Evolutionary conservation across 352 stramenopile species (phyloP).

Genomic region (Phytopythium cucurbitacearum): DNA sequence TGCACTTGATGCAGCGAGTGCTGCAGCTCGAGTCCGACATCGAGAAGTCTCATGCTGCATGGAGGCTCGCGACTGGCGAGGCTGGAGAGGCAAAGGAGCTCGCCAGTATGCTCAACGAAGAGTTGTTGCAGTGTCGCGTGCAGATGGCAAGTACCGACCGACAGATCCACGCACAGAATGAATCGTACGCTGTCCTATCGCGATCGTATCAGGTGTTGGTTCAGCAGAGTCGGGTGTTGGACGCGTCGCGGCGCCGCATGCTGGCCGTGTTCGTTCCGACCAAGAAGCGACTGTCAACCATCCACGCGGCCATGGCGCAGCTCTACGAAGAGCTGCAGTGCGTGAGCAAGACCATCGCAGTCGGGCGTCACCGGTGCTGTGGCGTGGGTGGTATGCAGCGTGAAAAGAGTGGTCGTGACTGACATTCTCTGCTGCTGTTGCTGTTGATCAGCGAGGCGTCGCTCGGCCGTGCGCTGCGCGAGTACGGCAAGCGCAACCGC

Average conservation of each 20-base stretch:
- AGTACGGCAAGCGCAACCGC: constrained; percentile 54
- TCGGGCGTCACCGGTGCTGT: constrained; percentile 26
- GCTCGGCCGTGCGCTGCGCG: constrained; percentile 34
- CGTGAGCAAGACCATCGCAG: constrained; percentile 22
- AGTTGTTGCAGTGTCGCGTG: constrained; percentile 11
- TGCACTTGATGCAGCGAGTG: constrained; percentile 27
- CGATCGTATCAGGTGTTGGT: constrained; percentile 11
- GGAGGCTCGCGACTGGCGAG: constrained; percentile 1
- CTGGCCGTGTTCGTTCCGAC: constrained; percentile 18
- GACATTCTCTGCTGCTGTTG: neutral
- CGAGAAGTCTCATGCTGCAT: neutral
- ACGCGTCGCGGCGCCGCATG: constrained; percentile 28
- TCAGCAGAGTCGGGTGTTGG: constrained; percentile 18
- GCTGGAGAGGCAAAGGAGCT: constrained; percentile 10
- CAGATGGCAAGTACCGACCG: constrained; percentile 3
- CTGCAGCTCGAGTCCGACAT: constrained; percentile 21
- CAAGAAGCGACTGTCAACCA: constrained; percentile 20
- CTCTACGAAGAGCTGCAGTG: constrained; percentile 31
- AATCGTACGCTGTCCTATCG: constrained; percentile 17
- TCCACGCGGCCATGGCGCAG: constrained; percentile 25
- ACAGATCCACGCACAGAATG: constrained; percentile 9
- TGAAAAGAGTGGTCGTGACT: neutral
- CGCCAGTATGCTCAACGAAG: constrained; percentile 13
- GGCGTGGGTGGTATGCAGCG: neutral
- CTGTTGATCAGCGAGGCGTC: constrained; percentile 26